Evolutionary conservation across 495 filamentous ascomycete genomes (phyloP).

Genomic region (Penicillium samsonianum): DNA sequence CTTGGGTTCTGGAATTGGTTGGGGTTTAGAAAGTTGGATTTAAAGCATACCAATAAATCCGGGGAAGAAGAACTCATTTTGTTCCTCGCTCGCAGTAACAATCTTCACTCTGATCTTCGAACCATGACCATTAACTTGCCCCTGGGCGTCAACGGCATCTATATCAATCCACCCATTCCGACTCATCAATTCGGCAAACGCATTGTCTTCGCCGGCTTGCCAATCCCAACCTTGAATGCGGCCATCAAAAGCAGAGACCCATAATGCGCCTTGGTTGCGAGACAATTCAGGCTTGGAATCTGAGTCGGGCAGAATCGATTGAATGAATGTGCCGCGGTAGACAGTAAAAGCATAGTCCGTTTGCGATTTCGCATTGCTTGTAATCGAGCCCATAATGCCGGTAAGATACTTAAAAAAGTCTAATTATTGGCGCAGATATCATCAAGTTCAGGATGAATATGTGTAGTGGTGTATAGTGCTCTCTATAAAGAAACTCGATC

Average conservation of each 20-base stretch:
- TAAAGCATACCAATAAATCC: slow-evolving; percentile 73
- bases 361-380: neutral
- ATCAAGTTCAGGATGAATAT: neutral
- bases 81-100: slow-evolving; percentile 31
- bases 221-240: slow-evolving; percentile 51
- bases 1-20: too few species aligned
- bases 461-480: neutral
- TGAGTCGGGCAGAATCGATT: slow-evolving; percentile 30
- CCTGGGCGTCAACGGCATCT: neutral
- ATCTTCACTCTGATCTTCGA: slow-evolving; percentile 20
- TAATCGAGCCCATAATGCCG: slow-evolving; percentile 5
- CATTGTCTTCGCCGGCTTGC: slow-evolving; percentile 30
- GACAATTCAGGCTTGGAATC: slow-evolving; percentile 25
- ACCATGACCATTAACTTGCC: neutral
- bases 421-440: neutral
- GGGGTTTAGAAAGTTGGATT: neutral
- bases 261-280: slow-evolving; percentile 57
- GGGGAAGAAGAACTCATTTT: slow-evolving; percentile 77
- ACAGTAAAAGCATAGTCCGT: slow-evolving; percentile 19
- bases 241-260: slow-evolving; percentile 60
- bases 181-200: slow-evolving; percentile 39
- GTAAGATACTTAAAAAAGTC: neutral
- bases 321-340: slow-evolving; percentile 48
- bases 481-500: too few species aligned
- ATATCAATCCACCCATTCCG: slow-evolving; percentile 42